Evolutionary conservation across 164 flowering plant species (phyloP).

Genomic region (Liriodendron chinense): DNA sequence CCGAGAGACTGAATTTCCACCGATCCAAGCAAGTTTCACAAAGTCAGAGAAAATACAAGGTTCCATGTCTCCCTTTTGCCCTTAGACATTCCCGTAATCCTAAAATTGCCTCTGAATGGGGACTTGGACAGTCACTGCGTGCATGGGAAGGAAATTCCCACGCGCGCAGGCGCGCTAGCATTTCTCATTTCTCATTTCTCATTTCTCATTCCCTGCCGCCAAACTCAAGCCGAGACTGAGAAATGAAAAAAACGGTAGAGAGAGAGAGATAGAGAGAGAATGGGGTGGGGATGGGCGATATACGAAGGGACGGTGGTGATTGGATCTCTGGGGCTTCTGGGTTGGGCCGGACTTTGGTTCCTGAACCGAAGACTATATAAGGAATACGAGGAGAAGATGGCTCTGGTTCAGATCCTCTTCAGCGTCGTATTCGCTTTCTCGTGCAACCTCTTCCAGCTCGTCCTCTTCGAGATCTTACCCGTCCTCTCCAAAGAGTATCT

Average conservation of each 20-base stretch:
- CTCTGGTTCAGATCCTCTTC: conserved; percentile 89
- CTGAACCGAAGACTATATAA: conserved; percentile 81
- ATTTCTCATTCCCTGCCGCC: too few species aligned
- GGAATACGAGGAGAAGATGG: conserved; percentile 95
- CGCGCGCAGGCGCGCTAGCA: too few species aligned
- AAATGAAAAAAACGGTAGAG: not conserved
- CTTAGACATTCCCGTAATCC: too few species aligned
- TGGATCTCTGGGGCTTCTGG: conserved; percentile 64
- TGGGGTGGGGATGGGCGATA: conserved; percentile 74
- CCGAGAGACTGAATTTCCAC: too few species aligned
- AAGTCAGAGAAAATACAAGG: too few species aligned
- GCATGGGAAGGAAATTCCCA: too few species aligned
- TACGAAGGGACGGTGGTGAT: conserved; percentile 67
- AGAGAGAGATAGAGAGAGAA: not conserved
- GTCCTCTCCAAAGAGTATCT: conserved; percentile 86
- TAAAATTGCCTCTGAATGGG: too few species aligned
- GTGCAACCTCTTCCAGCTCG: conserved; percentile 89
- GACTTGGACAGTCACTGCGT: too few species aligned
- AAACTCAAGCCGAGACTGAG: not conserved
- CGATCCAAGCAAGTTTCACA: too few species aligned
- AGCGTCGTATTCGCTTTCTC: conserved; percentile 97
- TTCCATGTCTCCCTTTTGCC: too few species aligned
- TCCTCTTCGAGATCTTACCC: conserved; percentile 95
- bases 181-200: too few species aligned
- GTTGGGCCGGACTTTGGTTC: conserved; percentile 94